A percentile compares a stretch with the other conserved stretches of the same genome.
Conservation (phyloP, 2,329 filamentous ascomycete genomes). For the Ophiosphaerella korrae region DNA sequence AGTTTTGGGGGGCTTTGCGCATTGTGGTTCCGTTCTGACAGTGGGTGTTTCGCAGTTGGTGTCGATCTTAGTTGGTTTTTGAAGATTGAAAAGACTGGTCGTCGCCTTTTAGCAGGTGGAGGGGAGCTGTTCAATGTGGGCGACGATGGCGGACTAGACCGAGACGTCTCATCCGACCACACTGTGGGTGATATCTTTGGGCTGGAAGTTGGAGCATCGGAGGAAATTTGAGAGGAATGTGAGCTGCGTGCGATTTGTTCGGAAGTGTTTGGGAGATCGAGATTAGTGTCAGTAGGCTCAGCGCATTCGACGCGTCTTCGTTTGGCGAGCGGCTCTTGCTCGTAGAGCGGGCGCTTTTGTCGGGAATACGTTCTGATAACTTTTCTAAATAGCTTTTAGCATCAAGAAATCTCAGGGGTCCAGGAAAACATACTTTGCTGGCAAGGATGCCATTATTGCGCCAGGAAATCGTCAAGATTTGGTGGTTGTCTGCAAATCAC, state of each 20-base stretch:
- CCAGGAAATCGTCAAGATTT: background rate
- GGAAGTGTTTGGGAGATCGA: conserved; percentile 8
- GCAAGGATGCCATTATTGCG: conserved; percentile 29
- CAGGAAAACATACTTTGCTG: conserved; percentile 26
- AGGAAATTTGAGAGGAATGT: conserved; percentile 12
- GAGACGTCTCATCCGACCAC: conserved; percentile 49
- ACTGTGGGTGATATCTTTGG: conserved; percentile 38
- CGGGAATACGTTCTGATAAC: conserved; percentile 45
- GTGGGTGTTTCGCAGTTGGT: conserved; percentile 17
- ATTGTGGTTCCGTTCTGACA: conserved; percentile 42
- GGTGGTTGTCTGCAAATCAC: background rate
- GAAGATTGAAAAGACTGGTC: conserved; percentile 58
- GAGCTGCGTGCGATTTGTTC: conserved; percentile 6
- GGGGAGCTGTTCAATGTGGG: conserved; percentile 28
- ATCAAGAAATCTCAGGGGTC: background rate
- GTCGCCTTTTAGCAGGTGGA: conserved; percentile 41
- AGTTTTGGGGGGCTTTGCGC: conserved; percentile 32
- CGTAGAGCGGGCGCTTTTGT: conserved; percentile 30
- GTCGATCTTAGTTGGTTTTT: conserved; percentile 28
- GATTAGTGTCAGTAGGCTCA: conserved; percentile 3
- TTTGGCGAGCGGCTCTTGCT: conserved; percentile 43
- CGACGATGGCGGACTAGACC: conserved; percentile 41
- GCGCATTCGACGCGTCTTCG: conserved; percentile 42
- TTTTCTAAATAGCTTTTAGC: conserved; percentile 33
- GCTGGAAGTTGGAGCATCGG: conserved; percentile 33